Evolutionary conservation across 140 eudicot species (phyloP).

Genomic region (Ambrosia hybrid): DNA sequence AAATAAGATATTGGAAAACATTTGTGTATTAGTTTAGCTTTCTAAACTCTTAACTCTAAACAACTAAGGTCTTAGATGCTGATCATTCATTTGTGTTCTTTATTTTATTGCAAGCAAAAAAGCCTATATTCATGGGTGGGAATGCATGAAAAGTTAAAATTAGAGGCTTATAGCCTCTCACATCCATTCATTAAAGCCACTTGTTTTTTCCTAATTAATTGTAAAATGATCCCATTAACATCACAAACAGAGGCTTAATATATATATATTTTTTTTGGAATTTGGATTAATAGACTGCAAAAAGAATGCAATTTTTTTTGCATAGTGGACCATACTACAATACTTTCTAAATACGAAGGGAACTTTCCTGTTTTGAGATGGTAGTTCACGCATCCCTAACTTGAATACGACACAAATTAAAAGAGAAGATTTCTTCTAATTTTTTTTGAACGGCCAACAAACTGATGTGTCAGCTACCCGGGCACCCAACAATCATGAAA

Average conservation of each 20-base stretch:
- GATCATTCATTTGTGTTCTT: constrained; percentile 38
- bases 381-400: too few relatives aligned
- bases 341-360: too few relatives aligned
- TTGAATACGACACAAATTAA: too few relatives aligned
- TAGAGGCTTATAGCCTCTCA: constrained; percentile 37
- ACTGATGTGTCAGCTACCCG: too few relatives aligned
- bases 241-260: not conserved
- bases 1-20: not conserved
- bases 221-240: constrained; percentile 26
- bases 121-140: constrained; percentile 57
- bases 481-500: too few relatives aligned
- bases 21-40: constrained; percentile 21
- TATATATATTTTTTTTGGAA: not conserved
- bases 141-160: constrained; percentile 46
- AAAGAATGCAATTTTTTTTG: too few relatives aligned
- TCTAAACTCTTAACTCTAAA: constrained; percentile 2
- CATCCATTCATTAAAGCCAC: constrained; percentile 37
- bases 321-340: too few relatives aligned
- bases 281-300: too few relatives aligned
- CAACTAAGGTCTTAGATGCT: constrained; percentile 26
- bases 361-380: too few relatives aligned
- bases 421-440: too few relatives aligned
- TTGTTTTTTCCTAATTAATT: constrained; percentile 26
- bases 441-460: too few relatives aligned
- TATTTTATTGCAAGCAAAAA: constrained; percentile 34